Percentiles rank a stretch among this genome's conserved stretches.
phyloP scores from a whole-genome alignment of 164 flowering plant species.

The Stephania yunnanensis region DNA sequence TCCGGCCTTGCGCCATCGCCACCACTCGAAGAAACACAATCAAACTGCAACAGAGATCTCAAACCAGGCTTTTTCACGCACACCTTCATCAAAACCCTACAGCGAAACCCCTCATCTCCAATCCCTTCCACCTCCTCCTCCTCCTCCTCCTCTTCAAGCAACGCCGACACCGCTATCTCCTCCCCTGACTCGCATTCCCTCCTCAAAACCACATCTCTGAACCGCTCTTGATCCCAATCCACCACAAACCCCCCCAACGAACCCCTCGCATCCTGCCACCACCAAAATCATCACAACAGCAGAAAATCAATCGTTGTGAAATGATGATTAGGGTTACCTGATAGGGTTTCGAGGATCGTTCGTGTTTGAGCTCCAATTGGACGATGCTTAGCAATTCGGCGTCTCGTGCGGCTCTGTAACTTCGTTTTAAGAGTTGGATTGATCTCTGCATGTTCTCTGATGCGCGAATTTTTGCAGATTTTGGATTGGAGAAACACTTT shows the following conservation, averaged over 20 bases:
- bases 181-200: conserved; percentile 55
- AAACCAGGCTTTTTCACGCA: conserved; percentile 64
- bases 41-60: conserved; percentile 67
- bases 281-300: background rate
- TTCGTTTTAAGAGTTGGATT: conserved; percentile 13
- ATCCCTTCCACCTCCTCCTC: conserved; percentile 22
- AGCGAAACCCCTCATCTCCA: conserved; percentile 26
- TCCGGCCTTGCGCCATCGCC: conserved; percentile 17
- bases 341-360: conserved; percentile 36
- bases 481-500: background rate
- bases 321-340: conserved; percentile 30
- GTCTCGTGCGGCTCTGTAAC: conserved; percentile 32
- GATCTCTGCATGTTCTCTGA: conserved; percentile 10
- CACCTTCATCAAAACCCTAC: conserved; percentile 62
- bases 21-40: conserved; percentile 40
- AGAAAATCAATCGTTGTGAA: background rate
- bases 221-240: conserved; percentile 49
- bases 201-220: conserved; percentile 64
- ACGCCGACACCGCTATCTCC: conserved; percentile 73
- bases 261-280: conserved; percentile 31
- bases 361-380: conserved; percentile 57
- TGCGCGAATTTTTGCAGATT: background rate
- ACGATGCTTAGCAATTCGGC: conserved; percentile 37
- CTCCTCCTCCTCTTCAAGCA: conserved; percentile 35
- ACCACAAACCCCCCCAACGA: conserved; percentile 48